These are phyloP conservation scores for Candida maesae DNA, from an alignment of 805 yeast genomes.

Conservation along the genomic window DNA sequence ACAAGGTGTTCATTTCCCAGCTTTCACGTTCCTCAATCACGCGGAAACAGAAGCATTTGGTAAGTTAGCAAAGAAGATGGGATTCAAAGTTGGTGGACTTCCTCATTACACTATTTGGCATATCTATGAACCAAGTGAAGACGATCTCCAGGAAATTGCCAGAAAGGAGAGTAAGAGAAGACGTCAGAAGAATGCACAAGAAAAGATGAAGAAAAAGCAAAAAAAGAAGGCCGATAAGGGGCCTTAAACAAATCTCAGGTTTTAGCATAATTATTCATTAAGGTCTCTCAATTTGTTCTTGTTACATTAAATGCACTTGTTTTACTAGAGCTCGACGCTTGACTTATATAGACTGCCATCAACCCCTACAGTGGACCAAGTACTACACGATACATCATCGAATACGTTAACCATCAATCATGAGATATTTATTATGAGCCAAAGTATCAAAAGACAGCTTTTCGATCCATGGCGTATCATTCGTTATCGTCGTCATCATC, in stretches of 20 bases:
- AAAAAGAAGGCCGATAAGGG: not conserved
- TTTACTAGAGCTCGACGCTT: no score
- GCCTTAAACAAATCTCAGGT: no score
- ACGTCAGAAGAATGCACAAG: slow-evolving; percentile 29
- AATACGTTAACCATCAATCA: no score
- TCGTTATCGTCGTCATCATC: slow-evolving; percentile 3
- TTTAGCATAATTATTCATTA: no score
- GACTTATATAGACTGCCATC: no score
- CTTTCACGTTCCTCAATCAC: slow-evolving; percentile 77
- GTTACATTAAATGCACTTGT: no score
- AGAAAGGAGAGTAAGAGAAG: slow-evolving; percentile 64
- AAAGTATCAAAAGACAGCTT: no score
- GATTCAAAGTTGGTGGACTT: slow-evolving; percentile 78
- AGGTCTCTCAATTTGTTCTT: no score
- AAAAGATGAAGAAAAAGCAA: slow-evolving; percentile 3
- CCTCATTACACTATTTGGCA: slow-evolving; percentile 93
- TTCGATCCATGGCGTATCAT: no score
- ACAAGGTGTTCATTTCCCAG: slow-evolving; percentile 80
- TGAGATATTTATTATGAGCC: no score
- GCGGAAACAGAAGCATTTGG: slow-evolving; percentile 91
- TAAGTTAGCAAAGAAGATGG: slow-evolving; percentile 74
- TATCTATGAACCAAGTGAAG: slow-evolving; percentile 85
- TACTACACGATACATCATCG: no score
- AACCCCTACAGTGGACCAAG: no score
- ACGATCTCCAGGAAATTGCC: slow-evolving; percentile 69